Percentiles rank a stretch among this genome's conserved stretches.
phyloP scores from a whole-genome alignment of 768 basidiomycete species.

The Hygrophoropsis aurantiaca region DNA sequence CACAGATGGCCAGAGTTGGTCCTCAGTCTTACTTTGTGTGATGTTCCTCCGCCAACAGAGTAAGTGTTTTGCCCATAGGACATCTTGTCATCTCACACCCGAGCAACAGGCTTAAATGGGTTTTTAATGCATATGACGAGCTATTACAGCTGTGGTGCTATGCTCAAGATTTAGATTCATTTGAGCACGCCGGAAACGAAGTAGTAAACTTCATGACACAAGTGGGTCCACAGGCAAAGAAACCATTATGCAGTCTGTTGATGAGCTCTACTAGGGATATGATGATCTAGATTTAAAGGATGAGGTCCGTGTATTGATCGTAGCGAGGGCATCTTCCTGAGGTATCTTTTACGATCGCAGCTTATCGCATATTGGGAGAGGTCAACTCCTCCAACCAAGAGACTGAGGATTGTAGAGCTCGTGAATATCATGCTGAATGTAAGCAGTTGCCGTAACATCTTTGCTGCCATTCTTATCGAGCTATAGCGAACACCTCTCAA shows the following conservation, averaged over 20 bases:
- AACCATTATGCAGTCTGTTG: not conserved
- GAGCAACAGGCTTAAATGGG: conserved; percentile 50
- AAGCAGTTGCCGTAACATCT: conserved; percentile 18
- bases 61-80: conserved; percentile 32
- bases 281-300: conserved; percentile 57
- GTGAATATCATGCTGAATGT: conserved; percentile 63
- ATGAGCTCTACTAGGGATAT: conserved; percentile 5
- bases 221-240: conserved; percentile 36
- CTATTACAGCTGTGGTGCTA: conserved; percentile 61
- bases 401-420: conserved; percentile 52
- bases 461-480: conserved; percentile 2
- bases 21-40: conserved; percentile 65
- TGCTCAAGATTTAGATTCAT: conserved; percentile 63
- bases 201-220: conserved; percentile 51
- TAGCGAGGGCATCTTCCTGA: not conserved
- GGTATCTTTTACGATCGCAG: conserved; percentile 37
- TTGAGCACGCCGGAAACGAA: conserved; percentile 66
- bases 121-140: conserved; percentile 63
- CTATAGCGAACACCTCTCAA: conserved; percentile 56
- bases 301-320: conserved; percentile 44
- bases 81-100: conserved; percentile 4
- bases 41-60: conserved; percentile 68
- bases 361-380: conserved; percentile 66
- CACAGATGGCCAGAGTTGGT: conserved; percentile 71
- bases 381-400: conserved; percentile 50